Evolutionary conservation across 2,329 filamentous ascomycete genomes (phyloP), one percentile per base, ranked within the genome.

Genomic region (Cordyceps fumosorosea): DNA sequence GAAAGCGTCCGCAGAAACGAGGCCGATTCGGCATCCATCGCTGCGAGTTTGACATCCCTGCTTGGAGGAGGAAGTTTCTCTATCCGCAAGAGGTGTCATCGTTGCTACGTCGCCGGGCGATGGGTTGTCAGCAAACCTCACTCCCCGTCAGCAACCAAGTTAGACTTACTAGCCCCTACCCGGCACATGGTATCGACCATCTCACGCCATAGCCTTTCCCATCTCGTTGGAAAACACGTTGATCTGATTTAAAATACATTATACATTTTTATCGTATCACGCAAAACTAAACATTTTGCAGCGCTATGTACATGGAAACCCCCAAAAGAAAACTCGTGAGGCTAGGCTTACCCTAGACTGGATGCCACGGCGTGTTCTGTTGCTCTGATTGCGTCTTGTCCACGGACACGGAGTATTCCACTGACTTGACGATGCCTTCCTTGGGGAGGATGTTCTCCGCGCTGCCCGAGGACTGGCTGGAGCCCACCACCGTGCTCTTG

Each of bases 351-450:
- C 40, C 3, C 42, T 51, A 62, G 34, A 62, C 59, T 1, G 52
- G 52, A 26, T 62, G 59, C 59, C 59, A 62, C 5, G 44, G 52
- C 16, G 51, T 61, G n/a, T 62, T 62, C 42, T 62, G 59, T 12
- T 32, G 52, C 29, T 44, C 52, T 32, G 40, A 26, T 5, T 55
- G 58, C 8, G 40, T 18, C 59, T 56, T 56, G n/a, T 75, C 75
- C 11, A 78, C 71, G 20, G 71, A 68, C 0, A 79, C 76, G 26
- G 69, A 76, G 60, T 78, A 78, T 2, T 74, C 75, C 18, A 79
- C 70, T 0, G 75, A 77, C 67, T 79, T 79, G 29, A 77, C 59
- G 34, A 79, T 78, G 32, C 68, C 67, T 12, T 70, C 67, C 16
- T 68, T 66, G 16, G 68, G 64, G 1, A 77, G 66, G 2, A 78